Conservation (phyloP, 2,329 filamentous ascomycete species). For the Huntiella abstrusa region DNA sequence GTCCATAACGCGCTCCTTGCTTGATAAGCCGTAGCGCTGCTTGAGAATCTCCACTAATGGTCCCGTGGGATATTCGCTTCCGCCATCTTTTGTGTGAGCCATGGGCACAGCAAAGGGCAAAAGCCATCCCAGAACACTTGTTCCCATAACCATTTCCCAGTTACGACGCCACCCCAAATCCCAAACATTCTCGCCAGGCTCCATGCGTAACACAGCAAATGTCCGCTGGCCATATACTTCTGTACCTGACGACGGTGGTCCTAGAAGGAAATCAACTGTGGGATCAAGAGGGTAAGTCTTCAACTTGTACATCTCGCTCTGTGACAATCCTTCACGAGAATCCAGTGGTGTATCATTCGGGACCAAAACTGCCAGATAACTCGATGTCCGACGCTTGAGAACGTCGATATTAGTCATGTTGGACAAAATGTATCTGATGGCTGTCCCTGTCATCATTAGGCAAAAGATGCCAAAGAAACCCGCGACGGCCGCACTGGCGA, state of each 20-base stretch:
- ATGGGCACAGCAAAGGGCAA: conserved; percentile 43
- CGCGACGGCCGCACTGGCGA: conserved; percentile 46
- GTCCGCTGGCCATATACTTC: conserved; percentile 28
- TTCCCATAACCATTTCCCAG: conserved; percentile 64
- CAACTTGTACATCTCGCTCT: conserved; percentile 21
- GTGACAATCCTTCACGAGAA: conserved; percentile 17
- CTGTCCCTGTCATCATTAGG: conserved; percentile 55
- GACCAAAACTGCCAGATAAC: conserved; percentile 57
- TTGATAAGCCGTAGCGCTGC: conserved; percentile 17
- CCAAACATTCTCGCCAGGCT: conserved; percentile 69
- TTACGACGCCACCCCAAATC: conserved; percentile 54
- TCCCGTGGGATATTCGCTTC: conserved; percentile 51
- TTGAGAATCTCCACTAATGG: conserved; percentile 39
- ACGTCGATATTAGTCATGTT: conserved; percentile 80
- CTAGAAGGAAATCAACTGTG: conserved; percentile 8
- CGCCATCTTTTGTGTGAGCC: conserved; percentile 20
- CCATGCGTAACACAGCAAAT: conserved; percentile 62
- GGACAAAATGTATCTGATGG: conserved; percentile 45
- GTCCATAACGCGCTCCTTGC: too few species aligned
- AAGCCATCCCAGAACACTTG: conserved; percentile 54
- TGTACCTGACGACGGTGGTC: conserved; percentile 15
- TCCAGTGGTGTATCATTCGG: conserved; percentile 25
- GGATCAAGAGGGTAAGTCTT: conserved; percentile 38
- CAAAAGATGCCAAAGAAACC: conserved; percentile 68
- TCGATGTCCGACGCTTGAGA: conserved; percentile 41